phyloP scores from a whole-genome alignment of 2,329 filamentous ascomycete genomes.

The Fusarium multiceps region DNA sequence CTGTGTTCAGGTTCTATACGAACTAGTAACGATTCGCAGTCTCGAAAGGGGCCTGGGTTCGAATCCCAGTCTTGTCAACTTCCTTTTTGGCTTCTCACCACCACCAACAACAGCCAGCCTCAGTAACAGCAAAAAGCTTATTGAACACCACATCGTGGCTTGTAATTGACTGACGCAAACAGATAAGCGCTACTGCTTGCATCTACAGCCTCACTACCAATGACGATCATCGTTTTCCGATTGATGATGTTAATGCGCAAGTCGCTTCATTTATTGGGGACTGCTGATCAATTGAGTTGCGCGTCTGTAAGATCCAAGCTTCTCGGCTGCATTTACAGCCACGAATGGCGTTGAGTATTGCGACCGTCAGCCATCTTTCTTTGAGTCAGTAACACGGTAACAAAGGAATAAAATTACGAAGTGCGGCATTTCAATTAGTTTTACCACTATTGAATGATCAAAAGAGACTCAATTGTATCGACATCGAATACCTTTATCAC shows the following conservation, averaged over 20 bases:
- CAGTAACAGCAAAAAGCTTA: neutral
- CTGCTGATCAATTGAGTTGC: neutral
- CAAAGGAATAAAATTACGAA: neutral
- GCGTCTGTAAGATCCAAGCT: neutral
- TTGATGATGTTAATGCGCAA: neutral
- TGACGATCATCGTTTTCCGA: neutral
- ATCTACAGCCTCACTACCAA: neutral
- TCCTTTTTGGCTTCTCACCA: neutral
- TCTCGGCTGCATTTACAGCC: neutral
- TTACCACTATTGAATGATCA: neutral
- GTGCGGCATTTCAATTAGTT: neutral
- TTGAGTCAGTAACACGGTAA: neutral
- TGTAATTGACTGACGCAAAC: neutral
- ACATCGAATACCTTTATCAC: constrained; percentile 11
- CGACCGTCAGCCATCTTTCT: neutral
- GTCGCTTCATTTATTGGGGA: neutral
- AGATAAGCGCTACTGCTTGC: neutral
- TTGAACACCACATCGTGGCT: neutral
- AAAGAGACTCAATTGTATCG: neutral
- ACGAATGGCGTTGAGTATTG: neutral
- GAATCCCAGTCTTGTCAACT: constrained; percentile 31
- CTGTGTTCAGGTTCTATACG: constrained; percentile 28
- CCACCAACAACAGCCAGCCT: neutral
- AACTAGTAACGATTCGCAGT: constrained; percentile 31
- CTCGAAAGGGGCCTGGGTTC: constrained; percentile 34